Conservation (phyloP, 306 rosid species). For the Pachyrhizus erosus region DNA sequence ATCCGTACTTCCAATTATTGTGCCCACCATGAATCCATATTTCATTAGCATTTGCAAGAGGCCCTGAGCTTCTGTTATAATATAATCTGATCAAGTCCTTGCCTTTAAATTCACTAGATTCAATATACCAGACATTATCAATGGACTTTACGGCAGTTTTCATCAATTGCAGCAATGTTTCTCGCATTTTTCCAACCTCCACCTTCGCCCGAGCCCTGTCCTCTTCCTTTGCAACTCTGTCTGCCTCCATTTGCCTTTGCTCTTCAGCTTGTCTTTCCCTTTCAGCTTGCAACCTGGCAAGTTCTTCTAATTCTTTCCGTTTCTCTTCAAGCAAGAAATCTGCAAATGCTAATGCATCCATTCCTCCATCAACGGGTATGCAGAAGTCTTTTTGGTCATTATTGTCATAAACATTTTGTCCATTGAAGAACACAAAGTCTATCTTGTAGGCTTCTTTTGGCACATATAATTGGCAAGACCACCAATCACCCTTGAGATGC, state of each 20-base stretch:
- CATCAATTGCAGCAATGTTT: constrained; percentile 52
- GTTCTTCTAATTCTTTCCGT: constrained; percentile 72
- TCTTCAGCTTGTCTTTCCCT: constrained; percentile 86
- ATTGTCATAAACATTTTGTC: constrained; percentile 84
- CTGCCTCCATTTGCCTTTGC: constrained; percentile 72
- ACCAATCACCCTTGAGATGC: constrained; percentile 78
- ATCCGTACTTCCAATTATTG: constrained; percentile 79
- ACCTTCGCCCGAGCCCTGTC: constrained; percentile 75
- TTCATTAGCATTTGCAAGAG: constrained; percentile 75
- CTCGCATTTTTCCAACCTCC: constrained; percentile 61
- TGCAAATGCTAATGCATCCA: constrained; percentile 73
- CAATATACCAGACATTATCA: constrained; percentile 78
- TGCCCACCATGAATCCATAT: constrained; percentile 96
- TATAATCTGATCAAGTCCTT: constrained; percentile 71
- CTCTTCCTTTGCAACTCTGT: constrained; percentile 73
- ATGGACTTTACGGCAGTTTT: constrained; percentile 65
- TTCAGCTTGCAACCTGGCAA: constrained; percentile 84
- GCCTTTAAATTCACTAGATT: constrained; percentile 68
- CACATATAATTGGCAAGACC: constrained; percentile 83
- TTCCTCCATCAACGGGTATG: constrained; percentile 71
- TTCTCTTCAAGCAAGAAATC: constrained; percentile 94
- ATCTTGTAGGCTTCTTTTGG: constrained; percentile 86
- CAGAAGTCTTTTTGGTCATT: constrained; percentile 84
- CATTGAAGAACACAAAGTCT: constrained; percentile 94
- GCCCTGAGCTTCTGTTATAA: constrained; percentile 84